Evolutionary conservation across 768 basidiomycete species (phyloP), one percentile per base, ranked within the genome.

Genomic region (Kwoniella europaea): DNA sequence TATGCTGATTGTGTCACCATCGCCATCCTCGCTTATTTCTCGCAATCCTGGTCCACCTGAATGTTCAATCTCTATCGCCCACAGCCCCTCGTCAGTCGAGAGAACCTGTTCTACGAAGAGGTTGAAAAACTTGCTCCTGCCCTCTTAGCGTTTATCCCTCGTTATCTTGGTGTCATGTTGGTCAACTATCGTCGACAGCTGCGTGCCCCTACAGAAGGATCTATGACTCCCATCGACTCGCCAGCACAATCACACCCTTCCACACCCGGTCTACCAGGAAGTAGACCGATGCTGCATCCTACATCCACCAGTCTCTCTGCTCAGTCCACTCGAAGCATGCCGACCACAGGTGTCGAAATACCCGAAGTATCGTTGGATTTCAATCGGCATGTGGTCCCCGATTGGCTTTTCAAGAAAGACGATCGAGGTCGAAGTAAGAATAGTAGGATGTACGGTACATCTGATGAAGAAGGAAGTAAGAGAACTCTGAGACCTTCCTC

Each of bases 161-260:
- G 95, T 55, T 99, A 99, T 84, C 87, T 99, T 16, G 97, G 97
- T 24, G 97, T 99, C 65, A 97, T 99, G 94, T 88, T 98, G 53
- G 96, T 99, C 77, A 96, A 91, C 63, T 98, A 98, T 81, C 90
- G 97, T 27, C 88, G 91, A 15, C 91, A 93, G 0, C 84, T 83
- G 1, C 83, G 63, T 20, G 66, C 61, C 6, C 61, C 57, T 9
- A 67, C 71, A 42, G 75, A 78, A 46, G 72, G 70, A 9, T 54
- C 75, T 7, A 35, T 54, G n/a, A 72, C 75, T 22, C 65, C 73
- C 54, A 41, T 65, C 63, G 66, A 67, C 44, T 67, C 62, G 20
- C 78, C 74, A 22, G 59, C 68, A 5, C 15, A 35, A 6, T 79
- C 75, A 15, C 71, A 75, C 56, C 75, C 77, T 10, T 73, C 77